Percentiles rank a stretch among this genome's conserved stretches.
Conservation (phyloP, 306 rosid genomes). For the Mimosa pudica region DNA sequence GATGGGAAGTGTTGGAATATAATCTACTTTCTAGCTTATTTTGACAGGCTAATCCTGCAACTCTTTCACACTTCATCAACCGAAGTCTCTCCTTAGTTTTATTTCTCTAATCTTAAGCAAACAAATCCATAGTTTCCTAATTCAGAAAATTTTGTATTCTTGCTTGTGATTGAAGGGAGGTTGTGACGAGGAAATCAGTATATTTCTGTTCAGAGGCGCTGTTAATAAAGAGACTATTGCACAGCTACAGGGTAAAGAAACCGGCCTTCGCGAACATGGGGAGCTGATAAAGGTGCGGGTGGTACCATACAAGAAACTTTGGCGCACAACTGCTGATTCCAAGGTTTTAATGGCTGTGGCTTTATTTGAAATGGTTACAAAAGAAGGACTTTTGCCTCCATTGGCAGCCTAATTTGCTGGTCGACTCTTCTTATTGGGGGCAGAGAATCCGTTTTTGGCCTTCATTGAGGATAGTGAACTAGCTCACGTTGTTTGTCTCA, state of each 20-base stretch:
- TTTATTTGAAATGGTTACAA: conserved; percentile 78
- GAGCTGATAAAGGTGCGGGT: conserved; percentile 81
- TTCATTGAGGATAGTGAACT: background rate
- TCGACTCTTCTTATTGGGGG: background rate
- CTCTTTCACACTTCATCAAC: background rate
- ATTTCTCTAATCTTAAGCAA: background rate
- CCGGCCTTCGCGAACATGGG: conserved; percentile 87
- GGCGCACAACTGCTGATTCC: conserved; percentile 85
- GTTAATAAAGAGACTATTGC: conserved; percentile 62
- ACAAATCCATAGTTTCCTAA: background rate
- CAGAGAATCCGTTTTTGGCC: background rate
- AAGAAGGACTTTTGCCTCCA: conserved; percentile 65
- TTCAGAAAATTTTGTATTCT: background rate
- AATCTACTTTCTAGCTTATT: too few relatives aligned
- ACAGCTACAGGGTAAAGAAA: conserved; percentile 78
- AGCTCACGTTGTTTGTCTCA: background rate
- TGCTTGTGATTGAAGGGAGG: conserved; percentile 62
- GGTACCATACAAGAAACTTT: conserved; percentile 71
- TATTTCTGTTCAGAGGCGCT: conserved; percentile 62
- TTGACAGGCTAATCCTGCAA: too few relatives aligned
- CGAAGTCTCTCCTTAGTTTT: too few relatives aligned
- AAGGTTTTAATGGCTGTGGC: conserved; percentile 77
- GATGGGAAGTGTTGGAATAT: background rate
- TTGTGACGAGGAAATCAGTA: conserved; percentile 85
- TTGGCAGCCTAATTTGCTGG: conserved; percentile 23